phyloP scores from a whole-genome alignment of 805 yeast genomes.

The Saturnispora dispora region DNA sequence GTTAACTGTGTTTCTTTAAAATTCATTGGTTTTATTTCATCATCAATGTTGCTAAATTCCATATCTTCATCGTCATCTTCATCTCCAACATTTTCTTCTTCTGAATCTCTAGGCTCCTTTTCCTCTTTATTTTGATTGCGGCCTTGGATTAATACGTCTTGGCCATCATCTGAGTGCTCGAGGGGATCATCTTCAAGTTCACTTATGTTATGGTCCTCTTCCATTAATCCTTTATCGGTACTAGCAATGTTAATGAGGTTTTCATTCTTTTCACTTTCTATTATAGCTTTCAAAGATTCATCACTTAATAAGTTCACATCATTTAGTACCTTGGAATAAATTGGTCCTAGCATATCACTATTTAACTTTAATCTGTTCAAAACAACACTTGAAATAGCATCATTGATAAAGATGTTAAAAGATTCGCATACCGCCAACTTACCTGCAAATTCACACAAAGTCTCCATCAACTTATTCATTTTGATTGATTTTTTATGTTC shows the following conservation, averaged over 20 bases:
- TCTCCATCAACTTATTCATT: constrained; percentile 10
- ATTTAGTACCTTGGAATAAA: constrained; percentile 11
- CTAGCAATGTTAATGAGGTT: not conserved
- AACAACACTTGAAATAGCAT: constrained; percentile 8
- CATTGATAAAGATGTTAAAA: not conserved
- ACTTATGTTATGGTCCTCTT: constrained; percentile 2
- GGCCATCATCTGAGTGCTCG: constrained; percentile 8
- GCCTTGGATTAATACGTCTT: too few relatives aligned
- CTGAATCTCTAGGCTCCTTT: not conserved
- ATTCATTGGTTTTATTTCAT: not conserved
- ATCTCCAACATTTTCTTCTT: constrained; percentile 4
- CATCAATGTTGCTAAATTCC: constrained; percentile 11
- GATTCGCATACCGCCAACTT: constrained; percentile 17
- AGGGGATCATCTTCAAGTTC: constrained; percentile 13
- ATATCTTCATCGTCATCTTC: constrained; percentile 9
- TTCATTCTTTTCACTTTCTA: constrained; percentile 1
- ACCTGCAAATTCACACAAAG: constrained; percentile 19
- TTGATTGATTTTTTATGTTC: not conserved
- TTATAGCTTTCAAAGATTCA: not conserved
- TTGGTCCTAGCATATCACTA: constrained; percentile 16
- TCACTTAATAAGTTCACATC: constrained; percentile 5
- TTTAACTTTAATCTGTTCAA: constrained; percentile 20
- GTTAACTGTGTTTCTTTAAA: not conserved
- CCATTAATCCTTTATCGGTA: not conserved
- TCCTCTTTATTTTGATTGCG: not conserved